Evolutionary conservation across 2,329 filamentous ascomycete genomes (phyloP).

Genomic region (Diaporthe batatas): DNA sequence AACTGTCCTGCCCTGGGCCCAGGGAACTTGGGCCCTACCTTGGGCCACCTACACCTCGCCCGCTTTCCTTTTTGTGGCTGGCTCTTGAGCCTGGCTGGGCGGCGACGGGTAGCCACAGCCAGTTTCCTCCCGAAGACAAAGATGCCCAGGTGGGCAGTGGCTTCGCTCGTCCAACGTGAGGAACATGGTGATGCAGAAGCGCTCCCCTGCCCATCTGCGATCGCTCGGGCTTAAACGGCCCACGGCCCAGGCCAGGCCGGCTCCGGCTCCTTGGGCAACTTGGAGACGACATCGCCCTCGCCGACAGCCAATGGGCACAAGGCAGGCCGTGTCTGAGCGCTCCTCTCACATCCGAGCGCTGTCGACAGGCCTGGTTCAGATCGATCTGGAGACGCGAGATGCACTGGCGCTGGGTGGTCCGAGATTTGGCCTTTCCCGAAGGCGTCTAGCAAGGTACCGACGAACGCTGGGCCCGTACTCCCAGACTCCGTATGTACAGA

Average conservation of each 20-base stretch:
- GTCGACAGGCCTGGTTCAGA: conserved; percentile 4
- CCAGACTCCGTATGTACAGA: too few relatives aligned
- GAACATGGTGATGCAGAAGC: conserved; percentile 19
- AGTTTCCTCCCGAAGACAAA: conserved; percentile 20
- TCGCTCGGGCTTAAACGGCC: conserved; percentile 15
- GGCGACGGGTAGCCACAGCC: conserved; percentile 36
- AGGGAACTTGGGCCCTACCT: too few relatives aligned
- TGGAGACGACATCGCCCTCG: conserved; percentile 7
- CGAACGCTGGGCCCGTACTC: not conserved
- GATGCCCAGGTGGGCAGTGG: conserved; percentile 4
- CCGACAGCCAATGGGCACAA: conserved; percentile 37
- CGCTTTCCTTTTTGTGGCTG: conserved; percentile 20
- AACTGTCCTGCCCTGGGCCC: not conserved
- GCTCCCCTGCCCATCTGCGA: not conserved
- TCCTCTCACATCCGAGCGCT: conserved; percentile 31
- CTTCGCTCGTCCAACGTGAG: conserved; percentile 34
- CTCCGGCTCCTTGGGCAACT: conserved; percentile 10
- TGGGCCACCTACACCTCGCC: conserved; percentile 33
- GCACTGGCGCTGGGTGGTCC: conserved; percentile 4
- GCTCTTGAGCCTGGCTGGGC: conserved; percentile 30
- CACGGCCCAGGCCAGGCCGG: conserved; percentile 9
- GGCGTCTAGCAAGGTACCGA: conserved; percentile 19
- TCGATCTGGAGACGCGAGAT: conserved; percentile 15
- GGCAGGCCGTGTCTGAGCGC: conserved; percentile 24
- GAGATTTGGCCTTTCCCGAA: conserved; percentile 24